Evolutionary conservation across 1,139 yeast species (phyloP).

Genomic region (Candida frijolesensis): DNA sequence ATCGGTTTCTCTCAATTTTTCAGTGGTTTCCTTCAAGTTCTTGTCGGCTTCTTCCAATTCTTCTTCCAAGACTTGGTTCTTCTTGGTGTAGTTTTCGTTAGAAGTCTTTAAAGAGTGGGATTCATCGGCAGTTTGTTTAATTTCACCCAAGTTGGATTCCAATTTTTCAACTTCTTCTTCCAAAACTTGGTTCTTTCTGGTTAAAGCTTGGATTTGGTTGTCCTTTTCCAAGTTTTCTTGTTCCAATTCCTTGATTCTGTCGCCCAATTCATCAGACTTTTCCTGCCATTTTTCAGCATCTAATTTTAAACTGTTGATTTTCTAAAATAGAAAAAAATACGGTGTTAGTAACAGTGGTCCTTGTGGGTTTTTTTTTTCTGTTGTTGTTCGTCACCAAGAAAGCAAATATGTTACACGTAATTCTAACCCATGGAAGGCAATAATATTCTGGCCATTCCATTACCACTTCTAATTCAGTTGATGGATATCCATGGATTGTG

Average conservation of each 20-base stretch:
- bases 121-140: conserved; percentile 90
- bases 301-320: conserved; percentile 85
- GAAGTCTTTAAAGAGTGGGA: conserved; percentile 86
- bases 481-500: too few relatives aligned
- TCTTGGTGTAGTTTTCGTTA: conserved; percentile 89
- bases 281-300: conserved; percentile 98
- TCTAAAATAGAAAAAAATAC: conserved; percentile 39
- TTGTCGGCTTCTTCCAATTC: conserved; percentile 92
- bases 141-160: conserved; percentile 76
- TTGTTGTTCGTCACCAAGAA: not conserved
- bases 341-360: conserved; percentile 21
- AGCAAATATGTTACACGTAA: too few relatives aligned
- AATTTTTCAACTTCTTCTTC: conserved; percentile 91
- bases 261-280: conserved; percentile 84
- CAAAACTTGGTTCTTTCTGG: conserved; percentile 87
- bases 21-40: conserved; percentile 90
- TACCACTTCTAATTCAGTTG: too few relatives aligned
- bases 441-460: too few relatives aligned
- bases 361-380: not conserved
- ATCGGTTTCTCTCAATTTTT: conserved; percentile 92
- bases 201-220: conserved; percentile 89
- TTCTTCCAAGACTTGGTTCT: conserved; percentile 89
- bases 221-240: conserved; percentile 91
- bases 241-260: conserved; percentile 84
- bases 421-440: too few relatives aligned